Percentiles rank a stretch among this genome's conserved stretches.
These are phyloP conservation scores for Platismatia glauca DNA, from an alignment of 495 filamentous ascomycete genomes.

Conservation along the genomic window DNA sequence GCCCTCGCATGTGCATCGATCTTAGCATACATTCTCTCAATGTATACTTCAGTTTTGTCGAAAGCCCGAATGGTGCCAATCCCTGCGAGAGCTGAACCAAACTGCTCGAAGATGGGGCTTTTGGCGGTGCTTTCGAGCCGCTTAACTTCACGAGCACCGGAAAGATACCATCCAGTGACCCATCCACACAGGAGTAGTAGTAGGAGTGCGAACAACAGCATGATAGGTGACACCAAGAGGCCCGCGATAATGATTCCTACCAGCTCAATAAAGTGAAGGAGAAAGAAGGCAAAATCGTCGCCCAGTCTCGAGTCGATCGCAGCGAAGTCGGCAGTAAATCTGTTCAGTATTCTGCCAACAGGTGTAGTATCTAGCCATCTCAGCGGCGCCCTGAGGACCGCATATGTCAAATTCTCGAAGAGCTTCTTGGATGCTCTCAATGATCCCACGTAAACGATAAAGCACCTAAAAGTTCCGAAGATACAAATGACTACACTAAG, in stretches of 20 bases:
- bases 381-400: conserved; percentile 60
- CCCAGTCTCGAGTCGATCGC: conserved; percentile 58
- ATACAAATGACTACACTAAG: conserved; percentile 50
- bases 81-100: conserved; percentile 53
- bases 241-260: conserved; percentile 52
- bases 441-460: conserved; percentile 49
- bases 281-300: conserved; percentile 47
- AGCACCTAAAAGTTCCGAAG: conserved; percentile 48
- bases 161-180: conserved; percentile 52
- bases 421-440: conserved; percentile 55
- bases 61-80: conserved; percentile 63
- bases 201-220: conserved; percentile 48
- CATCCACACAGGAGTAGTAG: conserved; percentile 44
- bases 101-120: conserved; percentile 64
- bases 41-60: conserved; percentile 49
- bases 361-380: conserved; percentile 78
- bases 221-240: conserved; percentile 52
- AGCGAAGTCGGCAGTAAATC: conserved; percentile 72
- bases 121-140: conserved; percentile 58
- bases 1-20: conserved; percentile 50
- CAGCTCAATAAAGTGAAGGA: conserved; percentile 43
- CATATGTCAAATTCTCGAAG: conserved; percentile 54
- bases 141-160: conserved; percentile 61
- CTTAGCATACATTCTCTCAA: conserved; percentile 49
- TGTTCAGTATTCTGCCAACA: conserved; percentile 66